Percentiles rank a stretch among this genome's conserved stretches.
Evolutionary conservation across 2,329 filamentous ascomycete species (phyloP).

Genomic region (Anthostomella pinea): DNA sequence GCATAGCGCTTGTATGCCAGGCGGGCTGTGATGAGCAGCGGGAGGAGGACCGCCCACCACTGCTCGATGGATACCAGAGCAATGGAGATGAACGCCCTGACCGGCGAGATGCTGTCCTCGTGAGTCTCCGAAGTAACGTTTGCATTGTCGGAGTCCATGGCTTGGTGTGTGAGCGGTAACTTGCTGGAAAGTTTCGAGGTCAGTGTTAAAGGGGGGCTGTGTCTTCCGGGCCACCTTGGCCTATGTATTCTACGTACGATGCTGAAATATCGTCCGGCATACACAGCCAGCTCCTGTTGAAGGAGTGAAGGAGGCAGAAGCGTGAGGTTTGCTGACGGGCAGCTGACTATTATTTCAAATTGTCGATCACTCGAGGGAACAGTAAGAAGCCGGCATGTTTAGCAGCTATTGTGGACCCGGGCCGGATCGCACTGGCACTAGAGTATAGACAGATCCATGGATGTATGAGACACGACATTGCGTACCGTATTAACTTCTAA

Average conservation of each 20-base stretch:
- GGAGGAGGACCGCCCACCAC: conserved; percentile 32
- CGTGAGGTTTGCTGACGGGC: conserved; percentile 10
- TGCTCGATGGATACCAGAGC: conserved; percentile 30
- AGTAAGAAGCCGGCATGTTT: not conserved
- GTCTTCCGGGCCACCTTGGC: not conserved
- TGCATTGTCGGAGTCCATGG: conserved; percentile 22
- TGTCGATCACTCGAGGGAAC: too few species aligned
- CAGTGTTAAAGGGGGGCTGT: conserved; percentile 1
- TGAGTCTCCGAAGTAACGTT: too few species aligned
- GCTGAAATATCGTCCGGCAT: conserved; percentile 11
- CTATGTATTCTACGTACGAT: conserved; percentile 4
- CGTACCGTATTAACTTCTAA: conserved; percentile 3
- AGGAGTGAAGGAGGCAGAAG: too few species aligned
- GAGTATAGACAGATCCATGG: too few species aligned
- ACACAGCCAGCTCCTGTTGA: conserved; percentile 24
- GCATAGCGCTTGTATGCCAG: conserved; percentile 34
- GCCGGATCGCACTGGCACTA: conserved; percentile 15
- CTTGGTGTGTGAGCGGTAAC: conserved; percentile 9
- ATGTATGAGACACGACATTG: conserved; percentile 22
- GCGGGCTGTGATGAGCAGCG: conserved; percentile 27
- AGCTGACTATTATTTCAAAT: conserved; percentile 15
- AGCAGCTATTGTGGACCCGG: not conserved
- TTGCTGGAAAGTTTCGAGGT: conserved; percentile 1
- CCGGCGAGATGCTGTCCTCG: conserved; percentile 26
- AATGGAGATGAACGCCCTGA: conserved; percentile 28